Base-by-base conservation (phyloP, 1,139 yeast genomes). In the Arxiozyma telluris region DNA sequence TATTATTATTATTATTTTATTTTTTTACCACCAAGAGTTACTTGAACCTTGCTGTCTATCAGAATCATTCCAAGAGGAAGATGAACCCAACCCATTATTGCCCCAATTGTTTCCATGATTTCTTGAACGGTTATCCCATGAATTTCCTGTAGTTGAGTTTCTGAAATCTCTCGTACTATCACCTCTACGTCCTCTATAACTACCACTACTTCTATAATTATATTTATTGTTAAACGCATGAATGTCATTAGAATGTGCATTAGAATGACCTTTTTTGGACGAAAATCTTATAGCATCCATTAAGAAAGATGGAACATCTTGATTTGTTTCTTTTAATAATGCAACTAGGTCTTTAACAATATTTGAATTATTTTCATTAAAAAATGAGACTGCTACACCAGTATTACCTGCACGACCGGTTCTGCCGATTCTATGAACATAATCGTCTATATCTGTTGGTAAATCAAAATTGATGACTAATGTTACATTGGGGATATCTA, bases 371-470 rank as follows among this genome's bases (percentile, higher is more conserved):
- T 86, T 86, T 76, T 96, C 85, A 83, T 91, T 93, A 76, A 93
- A 88, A 78, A 93, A 91, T 52, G 98, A 95, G 63, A 96, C 88
- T 62, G 98, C 96, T 67, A 87, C 80, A 84, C 98, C 98, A 60
- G 85, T 83, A 77, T 91, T 93, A 79, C 98, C 98, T 67, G 98
- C 98, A 83, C 98, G 94, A 74, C 98, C 98, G 66, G 98, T 93
- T 84, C 98, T 94, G 79, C 98, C 98, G 71, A 93, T 91, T 79
- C 98, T 88, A 78, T 93, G 98, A 59, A 93, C 98, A 72, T 93
- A 93, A 75, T 93, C 98, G 73, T 93, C 98, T 68, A 91, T 88
- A 73, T 93, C 98, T 69, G 87, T 79, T 67, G 98, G 98, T 72
- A 93, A 80, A 72, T 93, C 98, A 72, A 84, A 93, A 81, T 93